phyloP scores from a whole-genome alignment of 371 early-diverging fungal genomes.

The Conidiobolus incongruus region DNA sequence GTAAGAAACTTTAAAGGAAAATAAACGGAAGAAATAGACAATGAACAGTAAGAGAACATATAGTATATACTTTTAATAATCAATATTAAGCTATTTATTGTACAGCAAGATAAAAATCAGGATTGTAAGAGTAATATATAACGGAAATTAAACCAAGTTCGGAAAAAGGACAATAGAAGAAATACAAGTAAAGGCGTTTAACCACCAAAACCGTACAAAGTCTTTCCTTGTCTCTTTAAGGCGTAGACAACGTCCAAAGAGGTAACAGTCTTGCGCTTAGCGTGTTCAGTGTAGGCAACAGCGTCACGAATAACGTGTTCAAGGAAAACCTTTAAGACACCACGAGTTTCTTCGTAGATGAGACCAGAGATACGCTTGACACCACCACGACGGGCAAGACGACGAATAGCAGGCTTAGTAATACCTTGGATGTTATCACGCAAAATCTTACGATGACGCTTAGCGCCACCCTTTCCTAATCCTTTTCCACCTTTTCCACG shows the following conservation, averaged over 20 bases:
- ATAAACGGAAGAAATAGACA: too few species aligned
- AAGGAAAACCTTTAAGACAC: conserved; percentile 91
- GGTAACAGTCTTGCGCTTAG: conserved; percentile 99
- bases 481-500: conserved; percentile 97
- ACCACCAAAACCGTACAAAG: conserved; percentile 38
- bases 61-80: too few species aligned
- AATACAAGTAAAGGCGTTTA: conserved; percentile 6
- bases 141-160: too few species aligned
- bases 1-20: too few species aligned
- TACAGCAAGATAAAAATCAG: too few species aligned
- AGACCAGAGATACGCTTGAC: conserved; percentile 99
- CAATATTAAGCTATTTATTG: too few species aligned
- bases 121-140: too few species aligned
- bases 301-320: conserved; percentile 96
- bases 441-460: conserved; percentile 98
- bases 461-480: conserved; percentile 91
- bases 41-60: too few species aligned
- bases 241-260: conserved; percentile 35
- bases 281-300: conserved; percentile 99
- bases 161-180: too few species aligned
- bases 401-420: conserved; percentile 99
- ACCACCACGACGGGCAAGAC: conserved; percentile 99
- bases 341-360: conserved; percentile 97
- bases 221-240: conserved; percentile 67
- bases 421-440: conserved; percentile 98